phyloP scores from a whole-genome alignment of 306 rosid genomes.

The Cicer judaicum region DNA sequence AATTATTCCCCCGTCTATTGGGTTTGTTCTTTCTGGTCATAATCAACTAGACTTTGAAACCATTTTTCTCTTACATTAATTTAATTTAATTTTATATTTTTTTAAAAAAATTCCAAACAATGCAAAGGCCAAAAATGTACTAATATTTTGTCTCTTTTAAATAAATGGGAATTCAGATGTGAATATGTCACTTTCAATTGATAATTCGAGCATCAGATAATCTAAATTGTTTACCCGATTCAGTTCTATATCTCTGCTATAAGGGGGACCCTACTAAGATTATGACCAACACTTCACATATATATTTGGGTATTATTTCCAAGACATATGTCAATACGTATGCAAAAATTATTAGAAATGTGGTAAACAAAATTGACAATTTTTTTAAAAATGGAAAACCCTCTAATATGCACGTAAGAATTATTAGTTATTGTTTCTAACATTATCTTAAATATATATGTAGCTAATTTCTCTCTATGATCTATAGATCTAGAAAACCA shows the following conservation, averaged over 20 bases:
- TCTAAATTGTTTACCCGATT: conserved; percentile 44
- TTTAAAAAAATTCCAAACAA: neutral
- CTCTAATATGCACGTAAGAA: neutral
- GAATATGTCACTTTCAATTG: conserved; percentile 37
- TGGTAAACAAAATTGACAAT: neutral
- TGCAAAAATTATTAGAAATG: neutral
- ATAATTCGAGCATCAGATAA: conserved; percentile 31
- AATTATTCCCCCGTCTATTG: neutral
- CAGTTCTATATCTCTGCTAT: conserved; percentile 13
- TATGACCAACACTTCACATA: conserved; percentile 14
- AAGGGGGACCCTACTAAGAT: conserved; percentile 38
- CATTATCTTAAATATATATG: too few species aligned
- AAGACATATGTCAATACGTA: conserved; percentile 1
- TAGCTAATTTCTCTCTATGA: too few species aligned
- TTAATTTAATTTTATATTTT: conserved; percentile 1
- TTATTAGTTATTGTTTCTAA: too few species aligned
- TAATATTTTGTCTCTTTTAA: conserved; percentile 20
- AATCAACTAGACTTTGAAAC: conserved; percentile 13
- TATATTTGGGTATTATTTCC: conserved; percentile 14
- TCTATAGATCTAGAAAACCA: too few species aligned
- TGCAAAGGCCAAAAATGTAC: neutral
- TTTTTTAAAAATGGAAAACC: neutral
- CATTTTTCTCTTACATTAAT: neutral
- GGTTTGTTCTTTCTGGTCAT: conserved; percentile 22
- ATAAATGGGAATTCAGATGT: conserved; percentile 16